phyloP scores from a whole-genome alignment of 345 rosid species.

The Salix arbutifolia region DNA sequence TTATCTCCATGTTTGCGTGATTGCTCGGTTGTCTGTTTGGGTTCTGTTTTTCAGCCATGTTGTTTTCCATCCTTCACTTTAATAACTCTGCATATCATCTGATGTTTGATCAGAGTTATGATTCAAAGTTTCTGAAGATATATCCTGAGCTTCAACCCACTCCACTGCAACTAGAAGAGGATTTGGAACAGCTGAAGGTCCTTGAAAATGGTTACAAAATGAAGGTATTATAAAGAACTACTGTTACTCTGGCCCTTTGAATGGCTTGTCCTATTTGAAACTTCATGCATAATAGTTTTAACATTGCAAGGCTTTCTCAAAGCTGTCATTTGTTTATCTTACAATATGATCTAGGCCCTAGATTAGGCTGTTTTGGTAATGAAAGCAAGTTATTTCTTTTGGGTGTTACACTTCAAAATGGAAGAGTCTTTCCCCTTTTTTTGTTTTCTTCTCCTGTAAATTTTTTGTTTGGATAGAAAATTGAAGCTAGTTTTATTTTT shows the following conservation, averaged over 20 bases:
- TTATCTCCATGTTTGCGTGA: background rate
- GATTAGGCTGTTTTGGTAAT: background rate
- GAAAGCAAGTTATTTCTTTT: background rate
- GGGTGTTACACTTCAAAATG: background rate
- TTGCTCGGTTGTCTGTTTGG: background rate
- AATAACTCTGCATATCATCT: background rate
- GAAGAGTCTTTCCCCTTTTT: background rate
- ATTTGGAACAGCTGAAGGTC: constrained; percentile 94
- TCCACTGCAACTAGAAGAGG: constrained; percentile 89
- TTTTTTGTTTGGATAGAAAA: background rate
- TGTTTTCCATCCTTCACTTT: background rate
- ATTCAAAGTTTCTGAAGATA: constrained; percentile 74
- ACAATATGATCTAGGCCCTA: background rate
- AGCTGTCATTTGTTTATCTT: background rate
- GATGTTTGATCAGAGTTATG: constrained; percentile 62
- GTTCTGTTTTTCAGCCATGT: background rate
- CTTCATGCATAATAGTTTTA: background rate
- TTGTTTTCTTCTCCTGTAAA: background rate
- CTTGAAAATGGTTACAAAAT: constrained; percentile 95
- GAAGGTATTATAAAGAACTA: constrained; percentile 55
- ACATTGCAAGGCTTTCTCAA: background rate
- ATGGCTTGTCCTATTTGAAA: background rate
- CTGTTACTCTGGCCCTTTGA: background rate
- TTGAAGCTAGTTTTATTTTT: background rate
- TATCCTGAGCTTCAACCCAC: constrained; percentile 83